A percentile compares a stretch with the other conserved stretches of the same genome.
These are phyloP conservation scores for Fusarium piperis DNA, from an alignment of 2,329 filamentous ascomycete genomes.

Conservation along the genomic window DNA sequence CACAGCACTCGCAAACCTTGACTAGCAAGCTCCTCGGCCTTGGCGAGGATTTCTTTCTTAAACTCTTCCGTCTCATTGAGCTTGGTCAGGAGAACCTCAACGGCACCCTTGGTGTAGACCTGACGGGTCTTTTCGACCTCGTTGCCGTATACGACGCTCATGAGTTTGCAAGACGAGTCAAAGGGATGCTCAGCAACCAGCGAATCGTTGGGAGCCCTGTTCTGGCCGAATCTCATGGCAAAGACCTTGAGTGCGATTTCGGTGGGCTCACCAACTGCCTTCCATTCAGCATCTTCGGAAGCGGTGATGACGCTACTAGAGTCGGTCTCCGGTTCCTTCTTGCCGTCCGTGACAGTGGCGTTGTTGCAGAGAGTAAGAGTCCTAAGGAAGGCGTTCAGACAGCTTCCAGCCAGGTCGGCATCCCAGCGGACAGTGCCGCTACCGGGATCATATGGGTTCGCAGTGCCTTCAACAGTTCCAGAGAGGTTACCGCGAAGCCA, in stretches of 20 bases:
- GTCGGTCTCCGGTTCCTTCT: slow-evolving; percentile 58
- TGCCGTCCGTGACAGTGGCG: slow-evolving; percentile 58
- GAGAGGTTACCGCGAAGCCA: slow-evolving; percentile 66
- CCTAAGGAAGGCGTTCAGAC: slow-evolving; percentile 59
- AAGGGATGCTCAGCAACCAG: slow-evolving; percentile 75
- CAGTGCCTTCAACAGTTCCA: slow-evolving; percentile 63
- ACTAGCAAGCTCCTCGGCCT: slow-evolving; percentile 65
- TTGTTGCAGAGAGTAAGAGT: slow-evolving; percentile 72
- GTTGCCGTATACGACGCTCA: slow-evolving; percentile 73
- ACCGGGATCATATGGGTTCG: slow-evolving; percentile 69
- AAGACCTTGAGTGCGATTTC: slow-evolving; percentile 81
- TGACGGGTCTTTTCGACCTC: slow-evolving; percentile 48
- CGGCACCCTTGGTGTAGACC: slow-evolving; percentile 67
- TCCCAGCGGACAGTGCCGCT: slow-evolving; percentile 62
- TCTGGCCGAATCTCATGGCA: slow-evolving; percentile 72
- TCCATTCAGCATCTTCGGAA: slow-evolving; percentile 60
- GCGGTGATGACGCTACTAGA: slow-evolving; percentile 58
- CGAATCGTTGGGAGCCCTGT: slow-evolving; percentile 55
- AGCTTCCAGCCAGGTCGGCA: slow-evolving; percentile 51
- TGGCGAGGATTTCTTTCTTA: slow-evolving; percentile 57
- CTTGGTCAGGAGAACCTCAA: slow-evolving; percentile 65
- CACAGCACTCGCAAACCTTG: slow-evolving; percentile 76
- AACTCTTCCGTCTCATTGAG: slow-evolving; percentile 58
- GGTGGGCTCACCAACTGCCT: slow-evolving; percentile 72
- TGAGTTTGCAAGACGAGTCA: slow-evolving; percentile 77